phyloP scores from a whole-genome alignment of 768 basidiomycete species.

The Collybiopsis confluens region DNA sequence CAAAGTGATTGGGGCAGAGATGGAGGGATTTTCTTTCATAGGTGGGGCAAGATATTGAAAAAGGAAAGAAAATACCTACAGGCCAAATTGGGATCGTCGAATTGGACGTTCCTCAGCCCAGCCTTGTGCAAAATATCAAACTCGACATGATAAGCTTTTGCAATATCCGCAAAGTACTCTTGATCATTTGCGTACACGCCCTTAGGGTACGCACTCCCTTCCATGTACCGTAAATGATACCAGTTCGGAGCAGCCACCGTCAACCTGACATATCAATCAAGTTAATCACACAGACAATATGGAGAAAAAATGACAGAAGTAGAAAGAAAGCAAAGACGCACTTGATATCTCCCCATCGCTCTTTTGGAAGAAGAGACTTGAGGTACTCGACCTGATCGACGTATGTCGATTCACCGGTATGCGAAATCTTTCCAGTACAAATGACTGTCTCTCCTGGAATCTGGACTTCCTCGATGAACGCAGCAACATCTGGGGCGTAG shows the following conservation, averaged over 20 bases:
- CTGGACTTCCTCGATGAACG: neutral
- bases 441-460: conserved; percentile 5
- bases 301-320: too few relatives aligned
- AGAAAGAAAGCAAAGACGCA: too few relatives aligned
- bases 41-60: too few relatives aligned
- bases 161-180: conserved; percentile 48
- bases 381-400: conserved; percentile 35
- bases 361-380: conserved; percentile 34
- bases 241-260: conserved; percentile 44
- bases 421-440: conserved; percentile 5
- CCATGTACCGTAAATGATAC: conserved; percentile 37
- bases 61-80: neutral
- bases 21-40: too few relatives aligned
- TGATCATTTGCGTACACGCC: conserved; percentile 37
- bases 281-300: too few relatives aligned
- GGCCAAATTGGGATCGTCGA: conserved; percentile 4
- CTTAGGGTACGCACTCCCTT: conserved; percentile 25
- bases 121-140: conserved; percentile 39
- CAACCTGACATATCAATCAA: conserved; percentile 15
- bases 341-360: conserved; percentile 35
- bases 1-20: neutral
- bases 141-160: conserved; percentile 41
- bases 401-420: conserved; percentile 24
- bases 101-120: conserved; percentile 19
- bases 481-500: conserved; percentile 4